Base-by-base conservation (phyloP, 495 filamentous ascomycete species). In the Articulospora tetracladia region DNA sequence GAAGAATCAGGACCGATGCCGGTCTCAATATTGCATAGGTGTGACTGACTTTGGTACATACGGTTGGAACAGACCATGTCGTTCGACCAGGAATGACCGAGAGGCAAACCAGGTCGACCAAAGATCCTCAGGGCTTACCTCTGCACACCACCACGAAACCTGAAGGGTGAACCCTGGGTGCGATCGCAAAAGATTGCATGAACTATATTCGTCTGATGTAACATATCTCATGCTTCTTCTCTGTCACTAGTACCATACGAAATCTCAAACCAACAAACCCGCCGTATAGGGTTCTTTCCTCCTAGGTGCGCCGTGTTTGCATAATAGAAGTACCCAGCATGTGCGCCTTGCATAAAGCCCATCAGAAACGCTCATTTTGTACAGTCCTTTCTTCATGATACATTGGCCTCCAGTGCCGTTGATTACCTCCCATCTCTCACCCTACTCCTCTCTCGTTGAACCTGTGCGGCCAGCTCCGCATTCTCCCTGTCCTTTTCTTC, bases 401-500 rank as follows among this genome's bases (percentile, higher is more conserved):
- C 39, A 44, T 44, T 3, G 39, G 39, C 15, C 39, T 8, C 17
- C 39, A 32, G 39, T 44, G 39, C 39, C n/a, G 3, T 44, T 17
- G 17, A 44, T 19, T 44, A 44, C 15, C 39, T 64, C 26, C 61
- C 57, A 30, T 34, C 53, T 34, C 65, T 41, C 3, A 63, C 68
- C 58, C 79, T 80, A 71, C 87, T 84, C 66, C 88, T 76, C 69
- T 88, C 87, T 44, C 39, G 4, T 17, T 44, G 39, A 36, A 96
- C 67, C 73, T 88, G 81, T 55, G 75, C 79, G 62, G 83, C 79
- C 61, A 97, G 75, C 68, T 86, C 83, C 64, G 85, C 80, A 67
- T 92, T 93, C 74, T 94, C 90, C 13, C 80, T 79, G 70, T 87
- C 83, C 27, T 87, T 90, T 69, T 96, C 90, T 65, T 93, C 89